Evolutionary conservation across 2,329 filamentous ascomycete species (phyloP), one percentile per base, ranked within the genome.

Genomic region (Cytospora chrysosperma): DNA sequence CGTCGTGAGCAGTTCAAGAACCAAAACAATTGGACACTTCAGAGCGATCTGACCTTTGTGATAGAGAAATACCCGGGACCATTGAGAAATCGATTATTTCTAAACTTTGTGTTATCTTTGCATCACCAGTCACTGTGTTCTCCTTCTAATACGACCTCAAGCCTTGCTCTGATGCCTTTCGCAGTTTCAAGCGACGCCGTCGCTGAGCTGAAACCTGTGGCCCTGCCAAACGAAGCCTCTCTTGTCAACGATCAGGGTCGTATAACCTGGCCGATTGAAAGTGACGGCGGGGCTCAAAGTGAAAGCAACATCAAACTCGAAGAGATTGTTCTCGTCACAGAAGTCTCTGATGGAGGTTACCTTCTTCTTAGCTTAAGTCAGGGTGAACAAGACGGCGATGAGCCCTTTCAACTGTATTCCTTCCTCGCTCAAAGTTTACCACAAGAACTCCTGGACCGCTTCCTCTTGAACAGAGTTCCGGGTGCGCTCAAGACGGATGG

Each of bases 361-460:
- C 68, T 77, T 26, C 70, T 83, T 7, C 74, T 77, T 67, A 73
- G 73, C 27, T 72, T 85, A 8, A 65, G 69, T 3, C 77, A 81
- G 65, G 69, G 72, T 8, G 51, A 68, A 5, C 71, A 71, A 24
- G 67, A 70, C 26, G 67, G 70, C 15, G 26, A 69, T 9, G 61
- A 64, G 32, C 66, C 69, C 0, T 74, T 75, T 61, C 60, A 68
- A 37, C 66, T 76, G 24, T 67, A 61, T 8, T 75, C 49, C 70
- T 76, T 52, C 67, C 70, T 6, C 65, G 73, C 7, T 63, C 74
- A 19, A 65, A 73, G 9, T 69, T 26, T 82, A 2, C 77, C 79
- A 0, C 70, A 75, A 19, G 67, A 71, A 2, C 70, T 80, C 2
- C 70, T 79, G 6, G 69, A 74, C 19, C 69, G 69, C 7, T 75